Evolutionary conservation across 495 filamentous ascomycete species (phyloP).

Genomic region (Aspergillus haitiensis): DNA sequence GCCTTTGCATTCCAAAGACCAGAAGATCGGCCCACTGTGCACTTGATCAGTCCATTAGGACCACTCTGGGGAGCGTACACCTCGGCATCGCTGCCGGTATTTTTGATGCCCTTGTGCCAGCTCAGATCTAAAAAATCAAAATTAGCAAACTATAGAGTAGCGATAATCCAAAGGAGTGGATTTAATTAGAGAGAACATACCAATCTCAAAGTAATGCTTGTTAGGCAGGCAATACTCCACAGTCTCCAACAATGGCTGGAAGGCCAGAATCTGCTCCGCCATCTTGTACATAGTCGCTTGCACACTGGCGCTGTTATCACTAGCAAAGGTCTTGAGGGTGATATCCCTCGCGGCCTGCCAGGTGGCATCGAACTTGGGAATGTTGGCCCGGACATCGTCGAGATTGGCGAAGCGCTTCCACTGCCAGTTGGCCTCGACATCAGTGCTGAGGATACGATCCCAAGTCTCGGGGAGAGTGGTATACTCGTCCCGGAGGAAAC

Average conservation of each 20-base stretch:
- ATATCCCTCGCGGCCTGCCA: slow-evolving; percentile 75
- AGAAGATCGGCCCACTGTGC: slow-evolving; percentile 71
- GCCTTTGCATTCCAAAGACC: slow-evolving; percentile 33
- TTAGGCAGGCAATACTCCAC: slow-evolving; percentile 89
- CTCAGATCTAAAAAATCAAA: slow-evolving; percentile 63
- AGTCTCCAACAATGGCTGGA: slow-evolving; percentile 65
- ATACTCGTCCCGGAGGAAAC: slow-evolving; percentile 89
- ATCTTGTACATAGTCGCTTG: slow-evolving; percentile 99
- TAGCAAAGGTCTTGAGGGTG: slow-evolving; percentile 89
- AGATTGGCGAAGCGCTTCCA: slow-evolving; percentile 72
- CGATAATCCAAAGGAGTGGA: slow-evolving; percentile 14
- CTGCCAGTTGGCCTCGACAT: slow-evolving; percentile 80
- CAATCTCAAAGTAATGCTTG: slow-evolving; percentile 98
- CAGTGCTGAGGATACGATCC: slow-evolving; percentile 93
- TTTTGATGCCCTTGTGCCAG: slow-evolving; percentile 97
- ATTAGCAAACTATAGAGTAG: neutral
- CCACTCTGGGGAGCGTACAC: slow-evolving; percentile 91
- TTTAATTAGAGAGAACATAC: slow-evolving; percentile 46
- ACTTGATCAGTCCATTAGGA: slow-evolving; percentile 95
- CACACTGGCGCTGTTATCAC: slow-evolving; percentile 86
- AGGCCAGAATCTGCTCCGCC: slow-evolving; percentile 81
- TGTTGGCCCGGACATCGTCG: slow-evolving; percentile 63
- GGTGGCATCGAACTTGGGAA: slow-evolving; percentile 71
- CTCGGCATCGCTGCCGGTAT: slow-evolving; percentile 94
- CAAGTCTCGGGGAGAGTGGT: slow-evolving; percentile 86